phyloP scores from a whole-genome alignment of 805 yeast species.

The Candida coleopterorum region DNA sequence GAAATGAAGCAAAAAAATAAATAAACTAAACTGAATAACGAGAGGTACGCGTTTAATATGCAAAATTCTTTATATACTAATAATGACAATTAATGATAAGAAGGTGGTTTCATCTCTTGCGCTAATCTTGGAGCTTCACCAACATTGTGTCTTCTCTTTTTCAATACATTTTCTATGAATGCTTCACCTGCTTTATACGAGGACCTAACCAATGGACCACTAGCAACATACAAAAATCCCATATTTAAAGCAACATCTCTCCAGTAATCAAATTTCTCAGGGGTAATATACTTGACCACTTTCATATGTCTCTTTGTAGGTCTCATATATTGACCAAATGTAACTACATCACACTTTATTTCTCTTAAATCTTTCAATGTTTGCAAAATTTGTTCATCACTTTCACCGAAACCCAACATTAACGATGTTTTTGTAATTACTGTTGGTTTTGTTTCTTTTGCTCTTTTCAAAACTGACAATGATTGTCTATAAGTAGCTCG shows the following conservation, averaged over 20 bases:
- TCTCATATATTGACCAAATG: conserved; percentile 98
- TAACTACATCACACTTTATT: conserved; percentile 84
- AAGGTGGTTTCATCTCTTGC: conserved; percentile 16
- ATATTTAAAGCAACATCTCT: conserved; percentile 75
- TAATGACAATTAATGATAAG: conserved; percentile 5
- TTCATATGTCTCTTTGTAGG: conserved; percentile 99
- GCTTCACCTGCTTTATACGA: conserved; percentile 98
- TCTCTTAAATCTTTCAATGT: conserved; percentile 74
- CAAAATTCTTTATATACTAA: too few relatives aligned
- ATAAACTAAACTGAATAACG: too few relatives aligned
- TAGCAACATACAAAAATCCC: conserved; percentile 95
- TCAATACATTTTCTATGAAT: conserved; percentile 88
- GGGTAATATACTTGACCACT: conserved; percentile 91
- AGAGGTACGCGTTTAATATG: too few relatives aligned
- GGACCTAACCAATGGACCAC: conserved; percentile 95
- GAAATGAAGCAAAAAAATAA: too few relatives aligned
- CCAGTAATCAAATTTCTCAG: conserved; percentile 95
- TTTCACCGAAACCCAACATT: conserved; percentile 96
- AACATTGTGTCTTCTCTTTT: conserved; percentile 58
- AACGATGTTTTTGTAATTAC: conserved; percentile 88
- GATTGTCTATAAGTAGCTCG: conserved; percentile 94
- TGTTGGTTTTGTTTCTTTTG: conserved; percentile 70
- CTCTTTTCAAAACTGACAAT: conserved; percentile 68
- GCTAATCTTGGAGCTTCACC: conserved; percentile 36
- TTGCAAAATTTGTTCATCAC: conserved; percentile 80